Evolutionary conservation across 2,329 filamentous ascomycete species (phyloP).

Genomic region (Fusarium illudens): DNA sequence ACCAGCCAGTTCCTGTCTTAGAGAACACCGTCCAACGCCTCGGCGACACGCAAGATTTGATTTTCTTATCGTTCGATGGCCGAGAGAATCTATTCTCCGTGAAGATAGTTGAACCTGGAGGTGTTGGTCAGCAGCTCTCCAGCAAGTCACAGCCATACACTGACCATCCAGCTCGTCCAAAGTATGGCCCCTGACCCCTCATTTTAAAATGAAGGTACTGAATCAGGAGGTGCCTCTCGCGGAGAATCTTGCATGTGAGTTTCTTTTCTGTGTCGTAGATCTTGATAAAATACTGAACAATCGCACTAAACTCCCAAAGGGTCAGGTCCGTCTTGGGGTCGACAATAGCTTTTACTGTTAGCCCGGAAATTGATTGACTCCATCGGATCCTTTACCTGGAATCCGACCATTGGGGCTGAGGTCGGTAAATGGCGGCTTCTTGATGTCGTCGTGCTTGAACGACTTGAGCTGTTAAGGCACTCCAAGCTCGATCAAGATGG

Average conservation of each 20-base stretch:
- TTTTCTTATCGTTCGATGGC: not conserved
- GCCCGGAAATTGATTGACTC: not conserved
- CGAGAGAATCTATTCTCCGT: not conserved
- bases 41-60: not conserved
- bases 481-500: not conserved
- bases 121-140: not conserved
- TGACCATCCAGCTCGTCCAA: not conserved
- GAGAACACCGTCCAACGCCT: not conserved
- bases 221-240: not conserved
- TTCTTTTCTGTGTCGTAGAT: not conserved
- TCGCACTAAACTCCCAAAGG: not conserved
- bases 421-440: not conserved
- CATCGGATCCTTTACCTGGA: not conserved
- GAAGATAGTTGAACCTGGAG: not conserved
- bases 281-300: not conserved
- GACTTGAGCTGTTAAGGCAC: not conserved
- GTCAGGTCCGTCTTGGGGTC: not conserved
- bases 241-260: not conserved
- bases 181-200: not conserved
- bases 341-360: not conserved
- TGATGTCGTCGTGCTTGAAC: not conserved
- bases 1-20: not conserved
- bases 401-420: not conserved
- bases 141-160: not conserved
- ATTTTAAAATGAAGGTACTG: not conserved